Conservation (phyloP, 257 asterid genomes). For the Petunia secreta region DNA sequence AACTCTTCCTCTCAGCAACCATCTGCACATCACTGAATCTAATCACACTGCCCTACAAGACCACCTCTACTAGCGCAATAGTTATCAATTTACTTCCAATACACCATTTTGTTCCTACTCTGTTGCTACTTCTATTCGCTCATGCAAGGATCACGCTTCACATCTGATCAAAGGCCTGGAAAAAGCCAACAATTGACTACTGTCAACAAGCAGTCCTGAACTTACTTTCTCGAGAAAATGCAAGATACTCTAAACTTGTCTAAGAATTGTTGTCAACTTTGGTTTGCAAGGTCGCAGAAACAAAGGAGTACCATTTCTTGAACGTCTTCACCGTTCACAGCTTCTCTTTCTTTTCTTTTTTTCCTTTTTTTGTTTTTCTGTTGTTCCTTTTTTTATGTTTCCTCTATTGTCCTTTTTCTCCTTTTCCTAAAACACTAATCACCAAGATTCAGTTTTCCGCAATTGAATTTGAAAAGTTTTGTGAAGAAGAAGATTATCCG, state of each 20-base stretch:
- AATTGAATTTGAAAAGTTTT: background rate
- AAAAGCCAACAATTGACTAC: background rate
- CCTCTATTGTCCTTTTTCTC: background rate
- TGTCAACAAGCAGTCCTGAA: background rate
- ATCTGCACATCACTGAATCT: background rate
- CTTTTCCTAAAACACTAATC: background rate
- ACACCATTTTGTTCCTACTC: background rate
- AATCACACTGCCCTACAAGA: background rate
- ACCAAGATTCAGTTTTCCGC: background rate
- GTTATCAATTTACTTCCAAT: background rate
- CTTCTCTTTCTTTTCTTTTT: background rate
- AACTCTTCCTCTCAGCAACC: background rate
- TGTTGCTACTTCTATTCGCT: background rate
- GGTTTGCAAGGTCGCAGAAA: background rate
- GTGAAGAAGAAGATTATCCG: background rate
- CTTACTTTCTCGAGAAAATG: background rate
- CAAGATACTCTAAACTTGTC: background rate
- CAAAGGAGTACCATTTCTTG: background rate
- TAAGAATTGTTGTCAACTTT: background rate
- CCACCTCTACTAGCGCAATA: background rate
- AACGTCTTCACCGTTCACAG: background rate
- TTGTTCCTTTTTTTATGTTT: too few species aligned
- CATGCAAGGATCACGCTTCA: background rate
- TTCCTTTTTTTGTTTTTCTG: background rate
- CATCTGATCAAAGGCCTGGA: background rate